Evolutionary conservation across 306 rosid species (phyloP).

Genomic region (Albizia julibrissin): DNA sequence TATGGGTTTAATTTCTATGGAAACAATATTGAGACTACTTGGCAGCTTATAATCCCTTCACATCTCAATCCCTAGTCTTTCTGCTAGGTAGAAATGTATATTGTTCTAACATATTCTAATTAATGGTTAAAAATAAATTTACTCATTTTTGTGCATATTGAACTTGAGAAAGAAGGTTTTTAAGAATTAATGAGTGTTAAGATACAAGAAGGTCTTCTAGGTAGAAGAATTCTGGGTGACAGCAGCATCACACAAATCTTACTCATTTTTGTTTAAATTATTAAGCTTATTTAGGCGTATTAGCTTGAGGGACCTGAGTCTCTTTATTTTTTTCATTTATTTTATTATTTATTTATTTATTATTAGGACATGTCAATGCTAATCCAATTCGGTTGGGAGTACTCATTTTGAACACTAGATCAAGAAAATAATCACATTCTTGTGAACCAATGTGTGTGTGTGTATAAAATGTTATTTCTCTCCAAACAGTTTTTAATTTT

Average conservation of each 20-base stretch:
- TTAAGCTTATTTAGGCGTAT: background rate
- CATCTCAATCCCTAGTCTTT: slow-evolving; percentile 44
- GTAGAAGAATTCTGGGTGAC: background rate
- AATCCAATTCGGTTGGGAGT: no score
- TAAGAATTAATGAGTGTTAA: background rate
- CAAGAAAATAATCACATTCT: no score
- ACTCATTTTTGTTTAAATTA: background rate
- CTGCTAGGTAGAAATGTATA: slow-evolving; percentile 31
- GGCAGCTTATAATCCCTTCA: slow-evolving; percentile 39
- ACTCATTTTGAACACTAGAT: no score
- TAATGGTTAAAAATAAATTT: background rate
- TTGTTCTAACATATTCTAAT: slow-evolving; percentile 39
- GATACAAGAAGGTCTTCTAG: background rate
- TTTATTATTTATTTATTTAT: background rate
- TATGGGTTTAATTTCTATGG: slow-evolving; percentile 54
- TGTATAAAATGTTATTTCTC: no score
- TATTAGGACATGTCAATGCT: no score
- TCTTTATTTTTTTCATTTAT: background rate
- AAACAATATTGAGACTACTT: slow-evolving; percentile 36
- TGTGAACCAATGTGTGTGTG: no score
- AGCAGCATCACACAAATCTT: background rate
- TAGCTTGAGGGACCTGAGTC: background rate
- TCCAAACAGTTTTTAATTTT: no score
- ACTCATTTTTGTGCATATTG: slow-evolving; percentile 27
- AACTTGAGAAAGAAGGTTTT: background rate